Conservation (phyloP, 306 rosid species). For the Cajanus cajan region DNA sequence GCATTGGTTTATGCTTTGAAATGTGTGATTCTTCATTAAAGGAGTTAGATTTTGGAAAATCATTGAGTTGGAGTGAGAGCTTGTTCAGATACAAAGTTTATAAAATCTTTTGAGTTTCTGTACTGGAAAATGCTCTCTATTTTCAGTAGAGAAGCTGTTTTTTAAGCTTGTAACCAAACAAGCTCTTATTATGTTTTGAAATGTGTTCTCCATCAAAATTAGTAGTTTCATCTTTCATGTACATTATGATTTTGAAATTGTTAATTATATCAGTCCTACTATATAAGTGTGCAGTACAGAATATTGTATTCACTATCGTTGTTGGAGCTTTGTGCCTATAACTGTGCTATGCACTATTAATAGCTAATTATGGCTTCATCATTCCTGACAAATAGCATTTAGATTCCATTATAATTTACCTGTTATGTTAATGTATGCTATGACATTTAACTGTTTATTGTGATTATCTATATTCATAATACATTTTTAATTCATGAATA, state of each 20-base stretch:
- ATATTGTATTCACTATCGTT: background rate
- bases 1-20: background rate
- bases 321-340: conserved; percentile 3
- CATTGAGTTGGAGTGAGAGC: background rate
- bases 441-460: background rate
- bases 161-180: no score
- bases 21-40: no score
- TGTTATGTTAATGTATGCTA: background rate
- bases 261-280: background rate
- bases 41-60: background rate
- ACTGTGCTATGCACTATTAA: background rate
- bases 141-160: no score
- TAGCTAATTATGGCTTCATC: background rate
- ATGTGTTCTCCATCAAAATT: background rate
- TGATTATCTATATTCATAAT: background rate
- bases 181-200: background rate
- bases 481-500: conserved; percentile 4
- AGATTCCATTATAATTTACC: background rate
- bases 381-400: background rate
- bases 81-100: no score
- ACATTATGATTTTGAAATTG: background rate
- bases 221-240: background rate
- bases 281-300: background rate
- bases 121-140: no score
- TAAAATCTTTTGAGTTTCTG: no score